Base-by-base conservation (phyloP, 116 monocot species). In the Papilionanthe hybrid region DNA sequence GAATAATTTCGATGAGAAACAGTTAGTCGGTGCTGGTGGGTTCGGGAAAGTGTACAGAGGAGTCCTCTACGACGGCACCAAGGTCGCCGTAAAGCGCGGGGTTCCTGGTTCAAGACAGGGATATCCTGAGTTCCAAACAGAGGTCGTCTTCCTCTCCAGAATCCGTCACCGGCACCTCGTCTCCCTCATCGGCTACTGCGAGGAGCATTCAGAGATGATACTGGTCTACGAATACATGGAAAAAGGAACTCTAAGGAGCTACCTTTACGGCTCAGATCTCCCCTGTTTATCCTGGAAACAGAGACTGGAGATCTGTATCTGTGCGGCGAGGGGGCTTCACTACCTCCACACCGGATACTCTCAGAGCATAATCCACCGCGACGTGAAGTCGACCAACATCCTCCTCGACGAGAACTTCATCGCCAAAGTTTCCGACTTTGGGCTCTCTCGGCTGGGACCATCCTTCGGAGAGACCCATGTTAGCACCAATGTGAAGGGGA, bases 21-120 rank as follows among this genome's bases (percentile, higher is more conserved):
- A 75, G 1, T 9, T 84, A 22, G 78, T 93, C 77, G 93, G 93
- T 3, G 37, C 72, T 15, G 93, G 93, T 0, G 93, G 93, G 28
- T 93, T 93, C 44, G 93, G 93, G 0, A 90, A 88, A 47, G 93
- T 93, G 19, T 93, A 90, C 83, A 83, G 65, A 28, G 93, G 93
- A 3, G 65, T 85, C 15, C 76, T 92, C 6, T 76, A 60, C 6
- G 86, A 88, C 42, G 92, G 90, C 73, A 90, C 83, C 0, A 47
- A 41, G 20, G 88, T 92, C 22, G 92, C 92, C 4, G 86, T 92
- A 48, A 92, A 87, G 77, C 79, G 86, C 9, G 77, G 82, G 22
- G 42, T 32, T 65, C 72, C 58, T 0, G 78, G 75, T 5, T 83
- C 84, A 0, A 30, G 41, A 22, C 92, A 90, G 69, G 92, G 92